phyloP scores from a whole-genome alignment of 1,139 yeast species.

The Pichiaceae sp. region DNA sequence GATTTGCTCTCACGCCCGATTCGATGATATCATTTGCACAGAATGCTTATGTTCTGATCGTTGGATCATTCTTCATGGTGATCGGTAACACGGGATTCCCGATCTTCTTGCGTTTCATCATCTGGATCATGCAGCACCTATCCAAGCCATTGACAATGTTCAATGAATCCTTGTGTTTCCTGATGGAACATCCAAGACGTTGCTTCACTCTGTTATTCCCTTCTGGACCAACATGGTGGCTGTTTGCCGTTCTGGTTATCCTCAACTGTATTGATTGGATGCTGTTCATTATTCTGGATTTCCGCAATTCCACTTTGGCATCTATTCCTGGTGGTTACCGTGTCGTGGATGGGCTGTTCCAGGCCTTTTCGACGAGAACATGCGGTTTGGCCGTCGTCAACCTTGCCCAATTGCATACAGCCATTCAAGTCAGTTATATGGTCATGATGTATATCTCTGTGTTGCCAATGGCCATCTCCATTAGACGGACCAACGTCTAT shows the following conservation, averaged over 20 bases:
- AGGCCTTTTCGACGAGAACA: constrained; percentile 88
- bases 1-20: constrained; percentile 69
- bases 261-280: constrained; percentile 73
- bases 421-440: constrained; percentile 88
- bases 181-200: constrained; percentile 93
- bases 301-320: constrained; percentile 39
- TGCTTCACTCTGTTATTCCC: constrained; percentile 92
- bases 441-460: constrained; percentile 98
- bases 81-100: constrained; percentile 96
- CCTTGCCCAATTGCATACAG: constrained; percentile 68
- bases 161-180: constrained; percentile 74
- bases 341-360: constrained; percentile 75
- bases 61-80: constrained; percentile 61
- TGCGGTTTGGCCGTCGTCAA: constrained; percentile 80
- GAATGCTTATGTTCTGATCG: constrained; percentile 56
- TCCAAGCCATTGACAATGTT: constrained; percentile 58
- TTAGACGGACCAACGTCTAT: constrained; percentile 92
- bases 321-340: constrained; percentile 57
- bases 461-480: constrained; percentile 89
- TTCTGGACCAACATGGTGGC: constrained; percentile 92
- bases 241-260: constrained; percentile 60
- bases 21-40: constrained; percentile 63
- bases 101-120: constrained; percentile 61
- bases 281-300: constrained; percentile 71
- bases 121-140: constrained; percentile 68